phyloP scores from a whole-genome alignment of 2,329 filamentous ascomycete species.

The Fusarium tanahbumbuense region DNA sequence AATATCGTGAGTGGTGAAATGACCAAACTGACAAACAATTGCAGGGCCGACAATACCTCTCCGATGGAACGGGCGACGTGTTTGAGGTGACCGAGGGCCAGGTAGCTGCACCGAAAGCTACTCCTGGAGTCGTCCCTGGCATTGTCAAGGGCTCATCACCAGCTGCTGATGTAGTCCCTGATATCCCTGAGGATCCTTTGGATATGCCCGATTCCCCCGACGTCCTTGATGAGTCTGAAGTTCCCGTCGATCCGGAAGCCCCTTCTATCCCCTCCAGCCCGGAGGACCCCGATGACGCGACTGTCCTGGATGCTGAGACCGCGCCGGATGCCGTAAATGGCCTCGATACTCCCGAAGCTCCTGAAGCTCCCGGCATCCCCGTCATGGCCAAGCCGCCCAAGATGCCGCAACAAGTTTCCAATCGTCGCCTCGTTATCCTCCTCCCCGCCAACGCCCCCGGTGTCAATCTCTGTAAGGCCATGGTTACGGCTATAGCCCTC shows the following conservation, averaged over 20 bases:
- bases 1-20: no score
- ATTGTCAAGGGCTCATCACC: background rate
- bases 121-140: background rate
- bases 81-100: slow-evolving; percentile 6
- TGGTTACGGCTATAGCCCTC: slow-evolving; percentile 42
- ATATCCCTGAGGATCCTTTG: background rate
- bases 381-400: background rate
- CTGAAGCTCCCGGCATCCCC: slow-evolving; percentile 7
- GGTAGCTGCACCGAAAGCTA: background rate
- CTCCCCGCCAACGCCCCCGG: slow-evolving; percentile 37
- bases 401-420: background rate
- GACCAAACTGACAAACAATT: background rate
- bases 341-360: background rate
- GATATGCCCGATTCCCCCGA: background rate
- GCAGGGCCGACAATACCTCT: slow-evolving; percentile 22
- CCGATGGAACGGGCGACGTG: slow-evolving; percentile 25
- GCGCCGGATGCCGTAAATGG: background rate
- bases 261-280: background rate
- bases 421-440: slow-evolving; percentile 37
- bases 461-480: slow-evolving; percentile 45
- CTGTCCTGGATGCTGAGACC: background rate
- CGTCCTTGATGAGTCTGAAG: background rate
- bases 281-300: background rate
- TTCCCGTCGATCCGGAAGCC: background rate
- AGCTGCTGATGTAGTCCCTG: background rate